Evolutionary conservation across 2,329 filamentous ascomycete genomes (phyloP).

Genomic region (Raffaelea arxii): DNA sequence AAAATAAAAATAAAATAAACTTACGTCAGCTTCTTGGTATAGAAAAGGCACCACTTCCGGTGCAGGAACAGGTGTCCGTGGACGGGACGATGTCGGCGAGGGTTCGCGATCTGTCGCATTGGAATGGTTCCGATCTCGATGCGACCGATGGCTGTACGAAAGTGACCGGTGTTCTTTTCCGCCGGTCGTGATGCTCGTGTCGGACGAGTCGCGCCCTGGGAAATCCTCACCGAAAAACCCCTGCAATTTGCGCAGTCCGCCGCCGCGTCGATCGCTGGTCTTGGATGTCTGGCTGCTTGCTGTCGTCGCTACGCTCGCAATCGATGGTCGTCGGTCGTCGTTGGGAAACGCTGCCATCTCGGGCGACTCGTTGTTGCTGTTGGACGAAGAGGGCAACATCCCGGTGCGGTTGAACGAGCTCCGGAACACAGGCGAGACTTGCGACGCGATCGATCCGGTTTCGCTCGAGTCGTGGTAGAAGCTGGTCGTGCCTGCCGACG

Average conservation of each 20-base stretch:
- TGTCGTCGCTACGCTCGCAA: conserved; percentile 72
- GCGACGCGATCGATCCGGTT: conserved; percentile 50
- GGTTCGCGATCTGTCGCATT: conserved; percentile 62
- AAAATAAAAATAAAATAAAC: conserved; percentile 21
- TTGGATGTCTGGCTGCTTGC: conserved; percentile 79
- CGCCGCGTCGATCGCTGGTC: conserved; percentile 58
- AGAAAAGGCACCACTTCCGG: conserved; percentile 97
- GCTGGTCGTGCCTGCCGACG: conserved; percentile 35
- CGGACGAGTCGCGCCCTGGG: conserved; percentile 62
- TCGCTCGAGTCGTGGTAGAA: conserved; percentile 73
- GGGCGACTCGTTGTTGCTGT: conserved; percentile 45
- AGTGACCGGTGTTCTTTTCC: conserved; percentile 54
- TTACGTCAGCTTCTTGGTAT: conserved; percentile 75
- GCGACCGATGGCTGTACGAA: conserved; percentile 51
- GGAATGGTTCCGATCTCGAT: conserved; percentile 74
- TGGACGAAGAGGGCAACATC: conserved; percentile 12
- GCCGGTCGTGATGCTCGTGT: conserved; percentile 48
- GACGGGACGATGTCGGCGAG: conserved; percentile 67
- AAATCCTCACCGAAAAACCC: conserved; percentile 92
- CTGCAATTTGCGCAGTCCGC: conserved; percentile 73
- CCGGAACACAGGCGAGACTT: conserved; percentile 62
- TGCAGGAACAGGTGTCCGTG: conserved; percentile 75
- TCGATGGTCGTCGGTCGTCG: conserved; percentile 75
- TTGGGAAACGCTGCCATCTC: conserved; percentile 50
- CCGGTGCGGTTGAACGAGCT: too few relatives aligned